These are phyloP conservation scores for Agroathelia rolfsii DNA, from an alignment of 1,284 basidiomycete genomes.

Conservation along the genomic window DNA sequence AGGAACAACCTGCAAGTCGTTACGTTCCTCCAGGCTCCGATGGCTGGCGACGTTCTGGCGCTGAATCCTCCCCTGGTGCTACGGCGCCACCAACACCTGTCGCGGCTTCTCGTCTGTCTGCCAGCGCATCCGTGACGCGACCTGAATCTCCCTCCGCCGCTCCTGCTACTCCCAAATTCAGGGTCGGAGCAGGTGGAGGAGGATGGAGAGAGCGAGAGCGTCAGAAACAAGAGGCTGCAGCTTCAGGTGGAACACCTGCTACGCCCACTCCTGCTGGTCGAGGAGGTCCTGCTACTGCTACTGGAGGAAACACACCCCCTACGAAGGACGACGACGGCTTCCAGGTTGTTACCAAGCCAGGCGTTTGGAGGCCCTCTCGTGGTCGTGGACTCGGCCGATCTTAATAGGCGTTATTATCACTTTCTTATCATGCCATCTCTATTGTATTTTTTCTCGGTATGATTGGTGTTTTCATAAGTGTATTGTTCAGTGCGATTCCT, in stretches of 20 bases:
- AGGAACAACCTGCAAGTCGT: conserved; percentile 25
- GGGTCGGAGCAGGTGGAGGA: conserved; percentile 37
- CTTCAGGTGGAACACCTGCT: conserved; percentile 14
- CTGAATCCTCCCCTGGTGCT: conserved; percentile 17
- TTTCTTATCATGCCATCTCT: too few relatives aligned
- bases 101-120: conserved; percentile 36
- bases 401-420: too few relatives aligned
- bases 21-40: conserved; percentile 15
- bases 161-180: conserved; percentile 27
- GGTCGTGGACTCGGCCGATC: conserved; percentile 18
- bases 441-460: too few relatives aligned
- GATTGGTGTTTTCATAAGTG: too few relatives aligned
- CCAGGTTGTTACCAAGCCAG: conserved; percentile 43
- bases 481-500: too few relatives aligned
- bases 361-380: conserved; percentile 34
- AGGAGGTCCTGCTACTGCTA: conserved; percentile 18
- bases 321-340: conserved; percentile 62
- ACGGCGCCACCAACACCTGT: conserved; percentile 25
- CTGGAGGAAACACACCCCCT: conserved; percentile 36
- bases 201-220: conserved; percentile 49
- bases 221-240: conserved; percentile 33
- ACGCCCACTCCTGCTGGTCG: conserved; percentile 22
- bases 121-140: conserved; percentile 1
- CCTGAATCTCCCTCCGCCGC: too few relatives aligned
- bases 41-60: conserved; percentile 18